Evolutionary conservation across 108 stramenopile genomes (phyloP).

Genomic region (Cyclotella choctawhatcheeana): DNA sequence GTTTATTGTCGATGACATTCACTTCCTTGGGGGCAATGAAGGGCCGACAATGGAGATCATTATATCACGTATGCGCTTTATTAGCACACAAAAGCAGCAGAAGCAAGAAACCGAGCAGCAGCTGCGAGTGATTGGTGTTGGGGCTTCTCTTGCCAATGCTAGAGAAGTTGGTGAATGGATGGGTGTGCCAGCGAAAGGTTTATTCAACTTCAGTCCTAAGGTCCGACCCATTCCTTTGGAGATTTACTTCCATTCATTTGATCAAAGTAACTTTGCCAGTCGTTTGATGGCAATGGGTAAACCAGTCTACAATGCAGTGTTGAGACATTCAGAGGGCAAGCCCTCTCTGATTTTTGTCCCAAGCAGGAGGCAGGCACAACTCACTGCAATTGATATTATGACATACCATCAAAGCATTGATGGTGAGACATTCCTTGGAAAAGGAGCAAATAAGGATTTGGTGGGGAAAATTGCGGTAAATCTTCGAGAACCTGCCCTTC

Average conservation of each 20-base stretch:
- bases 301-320: conserved; percentile 91
- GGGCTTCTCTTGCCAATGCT: conserved; percentile 95
- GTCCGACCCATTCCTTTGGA: conserved; percentile 94
- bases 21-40: conserved; percentile 91
- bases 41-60: conserved; percentile 96
- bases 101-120: conserved; percentile 34
- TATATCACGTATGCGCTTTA: conserved; percentile 96
- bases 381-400: conserved; percentile 98
- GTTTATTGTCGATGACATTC: conserved; percentile 96
- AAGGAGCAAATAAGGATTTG: conserved; percentile 31
- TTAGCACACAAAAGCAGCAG: conserved; percentile 77
- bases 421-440: conserved; percentile 56
- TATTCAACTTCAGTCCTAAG: conserved; percentile 96
- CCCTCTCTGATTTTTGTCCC: conserved; percentile 93
- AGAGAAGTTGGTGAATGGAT: conserved; percentile 99
- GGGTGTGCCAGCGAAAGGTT: conserved; percentile 85
- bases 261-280: conserved; percentile 89
- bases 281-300: conserved; percentile 97
- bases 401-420: conserved; percentile 85
- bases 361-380: conserved; percentile 95
- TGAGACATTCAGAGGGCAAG: conserved; percentile 74
- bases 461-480: conserved; percentile 35
- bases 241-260: conserved; percentile 94
- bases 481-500: conserved; percentile 85
- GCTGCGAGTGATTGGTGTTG: conserved; percentile 92